Evolutionary conservation across 805 yeast species (phyloP), one percentile per base, ranked within the genome.

Genomic region (Hanseniaspora jakobsenii): DNA sequence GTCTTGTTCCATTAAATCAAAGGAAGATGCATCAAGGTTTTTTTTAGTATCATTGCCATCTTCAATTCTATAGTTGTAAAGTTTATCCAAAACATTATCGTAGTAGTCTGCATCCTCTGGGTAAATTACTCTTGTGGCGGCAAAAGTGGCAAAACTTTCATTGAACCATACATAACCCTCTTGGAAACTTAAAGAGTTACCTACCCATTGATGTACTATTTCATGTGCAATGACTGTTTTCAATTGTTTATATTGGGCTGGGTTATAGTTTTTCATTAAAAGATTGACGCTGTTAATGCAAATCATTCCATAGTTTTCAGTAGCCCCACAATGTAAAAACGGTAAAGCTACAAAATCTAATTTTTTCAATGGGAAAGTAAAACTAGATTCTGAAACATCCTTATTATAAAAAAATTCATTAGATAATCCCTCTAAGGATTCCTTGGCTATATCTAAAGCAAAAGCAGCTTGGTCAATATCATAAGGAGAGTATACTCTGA

Each of bases 191-290:
- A 80, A 69, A 51, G 67, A 64, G 51, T 82, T 75, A 7, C 91
- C 93, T 47, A 82, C 59, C 84, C 85, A 82, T 61, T 81, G 89
- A 56, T 82, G 93, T 23, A 80, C 76, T 50, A 81, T 54, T 54
- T 81, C 87, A 57, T 82, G 93, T 1, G 73, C 75, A 7, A 82
- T 54, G 36, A 81, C 66, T 53, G 77, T 80, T 49, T 72, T 62
- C 19, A 75, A 54, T 49, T 64, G 65, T 30, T 63, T 59, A 2
- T 51, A 51, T 12, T 55, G 50, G 2, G 55, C 51, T 6, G 50
- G 39, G 6, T 52, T 46, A 34, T 66, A 50, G 1, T 56, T 52
- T 14, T 47, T 22, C 13, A 68, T 49, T 16, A 72, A 49, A 6
- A 72, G 51, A 50, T 75, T 77, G 36, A 70, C 69, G 41, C 72